Conservation (phyloP, 768 basidiomycete genomes). For the Pulveroboletus ravenelii region DNA sequence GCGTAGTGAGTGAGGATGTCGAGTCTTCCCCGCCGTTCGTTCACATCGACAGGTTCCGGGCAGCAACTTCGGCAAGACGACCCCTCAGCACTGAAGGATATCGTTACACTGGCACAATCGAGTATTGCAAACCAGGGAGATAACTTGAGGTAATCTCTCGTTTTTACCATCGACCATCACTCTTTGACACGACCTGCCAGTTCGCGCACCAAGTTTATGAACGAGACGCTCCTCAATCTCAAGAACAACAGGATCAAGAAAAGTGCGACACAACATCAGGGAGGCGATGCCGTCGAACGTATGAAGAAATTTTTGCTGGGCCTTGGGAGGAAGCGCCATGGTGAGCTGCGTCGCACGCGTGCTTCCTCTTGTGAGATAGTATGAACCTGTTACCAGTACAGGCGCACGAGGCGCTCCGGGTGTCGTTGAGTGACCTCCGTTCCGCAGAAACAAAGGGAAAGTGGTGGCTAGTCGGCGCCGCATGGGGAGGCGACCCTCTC, state of each 20-base stretch:
- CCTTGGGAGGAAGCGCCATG: constrained; percentile 71
- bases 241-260: constrained; percentile 86
- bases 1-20: constrained; percentile 50
- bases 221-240: constrained; percentile 87
- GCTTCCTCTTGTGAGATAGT: background rate
- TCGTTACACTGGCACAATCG: constrained; percentile 74
- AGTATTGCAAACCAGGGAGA: constrained; percentile 54
- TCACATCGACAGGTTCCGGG: constrained; percentile 69
- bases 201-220: constrained; percentile 91
- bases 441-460: constrained; percentile 84
- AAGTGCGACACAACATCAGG: constrained; percentile 60
- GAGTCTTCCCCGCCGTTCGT: background rate
- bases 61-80: constrained; percentile 89
- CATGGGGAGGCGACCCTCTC: constrained; percentile 91
- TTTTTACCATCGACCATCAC: background rate
- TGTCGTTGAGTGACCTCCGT: constrained; percentile 81
- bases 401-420: constrained; percentile 80
- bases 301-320: constrained; percentile 85
- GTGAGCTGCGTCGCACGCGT: constrained; percentile 32
- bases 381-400: constrained; percentile 48
- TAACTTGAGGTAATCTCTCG: constrained; percentile 43
- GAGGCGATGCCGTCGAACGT: constrained; percentile 69
- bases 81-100: constrained; percentile 87
- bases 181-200: constrained; percentile 35
- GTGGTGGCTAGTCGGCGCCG: constrained; percentile 98